phyloP scores from a whole-genome alignment of 2,329 filamentous ascomycete species.

The Ustulina deusta region DNA sequence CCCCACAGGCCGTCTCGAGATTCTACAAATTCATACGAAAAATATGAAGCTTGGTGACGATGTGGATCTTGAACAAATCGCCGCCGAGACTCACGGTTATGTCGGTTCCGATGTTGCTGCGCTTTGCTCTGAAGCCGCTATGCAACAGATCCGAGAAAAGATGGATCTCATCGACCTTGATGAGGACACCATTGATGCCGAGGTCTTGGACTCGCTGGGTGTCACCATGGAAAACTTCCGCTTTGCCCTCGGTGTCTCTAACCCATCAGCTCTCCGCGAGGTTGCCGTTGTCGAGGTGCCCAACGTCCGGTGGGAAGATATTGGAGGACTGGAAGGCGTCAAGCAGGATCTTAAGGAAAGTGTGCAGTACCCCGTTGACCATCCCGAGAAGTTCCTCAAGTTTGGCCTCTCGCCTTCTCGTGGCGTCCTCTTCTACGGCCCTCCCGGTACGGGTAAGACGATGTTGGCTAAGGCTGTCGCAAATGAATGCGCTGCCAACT shows the following conservation, averaged over 20 bases:
- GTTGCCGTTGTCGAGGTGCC: constrained; percentile 99
- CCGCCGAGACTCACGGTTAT: constrained; percentile 97
- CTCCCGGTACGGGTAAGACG: constrained; percentile 99
- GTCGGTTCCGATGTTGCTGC: constrained; percentile 98
- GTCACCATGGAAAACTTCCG: constrained; percentile 99
- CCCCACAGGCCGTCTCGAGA: constrained; percentile 97
- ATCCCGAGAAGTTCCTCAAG: constrained; percentile 99
- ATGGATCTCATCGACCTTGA: constrained; percentile 99
- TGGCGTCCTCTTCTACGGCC: constrained; percentile 98
- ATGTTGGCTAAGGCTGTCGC: constrained; percentile 99
- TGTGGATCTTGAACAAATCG: constrained; percentile 96
- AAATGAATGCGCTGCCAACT: constrained; percentile 99
- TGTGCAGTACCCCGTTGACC: constrained; percentile 98
- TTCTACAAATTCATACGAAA: constrained; percentile 99
- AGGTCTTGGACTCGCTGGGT: constrained; percentile 96
- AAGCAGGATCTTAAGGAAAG: constrained; percentile 99
- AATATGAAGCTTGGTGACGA: constrained; percentile 99
- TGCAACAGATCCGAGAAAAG: constrained; percentile 99
- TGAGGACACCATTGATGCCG: constrained; percentile 98
- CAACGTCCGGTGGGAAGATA: constrained; percentile 99
- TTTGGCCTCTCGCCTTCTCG: constrained; percentile 97
- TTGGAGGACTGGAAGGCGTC: constrained; percentile 97
- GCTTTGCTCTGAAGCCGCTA: constrained; percentile 97
- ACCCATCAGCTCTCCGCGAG: constrained; percentile 97
- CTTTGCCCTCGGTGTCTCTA: constrained; percentile 96